These are phyloP conservation scores for Thermochaetoides thermophila DNA, from an alignment of 495 filamentous ascomycete genomes.

Conservation along the genomic window DNA sequence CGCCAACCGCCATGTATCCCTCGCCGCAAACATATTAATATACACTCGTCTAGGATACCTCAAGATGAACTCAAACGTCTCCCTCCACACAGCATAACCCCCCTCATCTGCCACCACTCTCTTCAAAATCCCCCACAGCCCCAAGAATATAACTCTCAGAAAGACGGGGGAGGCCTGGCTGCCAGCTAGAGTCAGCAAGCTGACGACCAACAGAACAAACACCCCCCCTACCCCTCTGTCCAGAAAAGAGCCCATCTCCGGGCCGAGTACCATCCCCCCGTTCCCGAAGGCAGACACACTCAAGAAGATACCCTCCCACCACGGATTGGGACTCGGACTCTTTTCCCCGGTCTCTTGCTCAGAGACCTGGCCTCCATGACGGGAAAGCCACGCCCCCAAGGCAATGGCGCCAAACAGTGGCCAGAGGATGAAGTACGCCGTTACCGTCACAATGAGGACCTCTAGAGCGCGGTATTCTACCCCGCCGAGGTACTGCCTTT, in stretches of 20 bases:
- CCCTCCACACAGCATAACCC: constrained; percentile 28
- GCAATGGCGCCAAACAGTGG: constrained; percentile 57
- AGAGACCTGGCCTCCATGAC: too few species aligned
- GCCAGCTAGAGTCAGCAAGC: constrained; percentile 64
- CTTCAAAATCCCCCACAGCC: constrained; percentile 26
- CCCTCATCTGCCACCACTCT: constrained; percentile 13
- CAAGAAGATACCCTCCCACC: constrained; percentile 59
- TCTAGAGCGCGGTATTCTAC: constrained; percentile 66
- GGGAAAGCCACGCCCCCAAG: constrained; percentile 56
- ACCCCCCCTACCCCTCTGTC: constrained; percentile 30
- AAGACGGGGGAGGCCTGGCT: constrained; percentile 72
- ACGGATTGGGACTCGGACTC: constrained; percentile 52
- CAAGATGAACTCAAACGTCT: constrained; percentile 68
- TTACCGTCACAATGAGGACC: constrained; percentile 56
- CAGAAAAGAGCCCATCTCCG: constrained; percentile 65
- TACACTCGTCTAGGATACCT: constrained; percentile 71
- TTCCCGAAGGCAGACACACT: constrained; percentile 74
- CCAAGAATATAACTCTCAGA: constrained; percentile 62
- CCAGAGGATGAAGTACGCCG: constrained; percentile 58
- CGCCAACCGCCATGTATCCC: constrained; percentile 70
- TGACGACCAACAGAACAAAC: constrained; percentile 66
- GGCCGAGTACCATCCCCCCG: constrained; percentile 74
- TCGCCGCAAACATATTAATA: constrained; percentile 67
- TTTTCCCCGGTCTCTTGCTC: constrained; percentile 37
- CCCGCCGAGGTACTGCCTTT: constrained; percentile 61